Base-by-base conservation (phyloP, 768 basidiomycete species). In the Russula dissimulans region DNA sequence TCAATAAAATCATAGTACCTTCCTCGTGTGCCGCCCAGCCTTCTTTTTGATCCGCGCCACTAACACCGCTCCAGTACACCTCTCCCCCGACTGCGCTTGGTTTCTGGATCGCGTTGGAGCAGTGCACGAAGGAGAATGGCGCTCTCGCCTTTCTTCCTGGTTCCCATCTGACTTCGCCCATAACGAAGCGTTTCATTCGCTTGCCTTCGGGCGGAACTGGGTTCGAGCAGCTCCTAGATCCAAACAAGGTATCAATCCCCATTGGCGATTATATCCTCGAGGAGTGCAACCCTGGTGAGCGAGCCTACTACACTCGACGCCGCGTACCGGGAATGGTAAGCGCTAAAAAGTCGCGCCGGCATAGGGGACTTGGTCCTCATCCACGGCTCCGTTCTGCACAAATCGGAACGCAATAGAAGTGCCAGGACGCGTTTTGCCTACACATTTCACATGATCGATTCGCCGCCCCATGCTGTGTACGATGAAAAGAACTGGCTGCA, bases 401-500 rank as follows among this genome's bases (percentile, higher is more conserved):
- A 92, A 70, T 92, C 90, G 0, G 90, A 91, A 69, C 81, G 83
- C 56, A 99, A 99, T 71, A 80, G 79, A 1, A 91, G 89, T 56
- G 75, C 81, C 22, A 78, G 85, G 62, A 91, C 91, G 1, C 81
- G 97, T 57, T 91, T 85, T 65, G 95, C 95, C 32, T 99, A 98
- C 70, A 98, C 97, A 0, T 97, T 97, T 72, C 95, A 93, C 66
- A 91, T 92, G 90, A 86, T 93, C 50, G 91, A 95, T 67, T 86
- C 80, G 18, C 79, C 80, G 43, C 86, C 82, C 26, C 73, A 79
- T 66, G 88, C 84, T 7, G 73, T 69, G 43, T 97, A 95, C 59
- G 95, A 97, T 62, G 80, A 83, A 67, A 91, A 90, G 81, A 97
- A 97, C 69, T 97, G 95, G 95, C 75, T 97, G 59, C 95, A 98